These are phyloP conservation scores for Magnolia kwangsiensis DNA, from an alignment of 164 flowering plant genomes.

Conservation along the genomic window DNA sequence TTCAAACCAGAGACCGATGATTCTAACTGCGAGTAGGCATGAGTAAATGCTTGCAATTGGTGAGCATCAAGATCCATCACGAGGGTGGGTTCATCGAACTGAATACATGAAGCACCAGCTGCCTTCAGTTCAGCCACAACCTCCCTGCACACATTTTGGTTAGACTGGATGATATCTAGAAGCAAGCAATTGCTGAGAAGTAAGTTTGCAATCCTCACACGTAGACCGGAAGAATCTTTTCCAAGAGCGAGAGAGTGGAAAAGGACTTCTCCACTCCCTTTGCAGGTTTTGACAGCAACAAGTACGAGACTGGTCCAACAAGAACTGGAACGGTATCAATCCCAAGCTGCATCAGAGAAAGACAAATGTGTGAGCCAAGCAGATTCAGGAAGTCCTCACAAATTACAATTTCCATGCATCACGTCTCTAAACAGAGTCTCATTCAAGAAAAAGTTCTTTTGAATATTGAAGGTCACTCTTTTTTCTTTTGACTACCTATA, in stretches of 20 bases:
- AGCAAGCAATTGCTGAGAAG: neutral
- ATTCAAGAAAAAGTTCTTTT: too few species aligned
- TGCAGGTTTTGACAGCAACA: slow-evolving; percentile 75
- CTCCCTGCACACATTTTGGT: slow-evolving; percentile 36
- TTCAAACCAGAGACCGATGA: slow-evolving; percentile 50
- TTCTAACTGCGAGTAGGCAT: slow-evolving; percentile 56
- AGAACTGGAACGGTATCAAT: slow-evolving; percentile 75
- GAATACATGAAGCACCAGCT: slow-evolving; percentile 74
- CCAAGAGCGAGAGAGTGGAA: slow-evolving; percentile 62
- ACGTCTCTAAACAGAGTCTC: too few species aligned
- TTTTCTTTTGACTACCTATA: too few species aligned
- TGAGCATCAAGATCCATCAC: slow-evolving; percentile 58
- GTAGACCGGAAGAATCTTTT: slow-evolving; percentile 67
- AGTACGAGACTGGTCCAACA: slow-evolving; percentile 81
- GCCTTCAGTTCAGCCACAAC: slow-evolving; percentile 57
- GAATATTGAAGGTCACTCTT: too few species aligned
- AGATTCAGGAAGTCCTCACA: neutral
- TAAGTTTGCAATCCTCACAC: slow-evolving; percentile 36
- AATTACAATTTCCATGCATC: too few species aligned
- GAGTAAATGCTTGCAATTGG: slow-evolving; percentile 50
- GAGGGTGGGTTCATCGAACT: slow-evolving; percentile 64
- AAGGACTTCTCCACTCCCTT: slow-evolving; percentile 80
- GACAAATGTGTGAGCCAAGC: slow-evolving; percentile 1
- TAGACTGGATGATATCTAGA: neutral
- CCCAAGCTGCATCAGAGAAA: slow-evolving; percentile 54